These are phyloP conservation scores for Sphenostylis stenocarpa DNA, from an alignment of 306 rosid species.

Conservation along the genomic window DNA sequence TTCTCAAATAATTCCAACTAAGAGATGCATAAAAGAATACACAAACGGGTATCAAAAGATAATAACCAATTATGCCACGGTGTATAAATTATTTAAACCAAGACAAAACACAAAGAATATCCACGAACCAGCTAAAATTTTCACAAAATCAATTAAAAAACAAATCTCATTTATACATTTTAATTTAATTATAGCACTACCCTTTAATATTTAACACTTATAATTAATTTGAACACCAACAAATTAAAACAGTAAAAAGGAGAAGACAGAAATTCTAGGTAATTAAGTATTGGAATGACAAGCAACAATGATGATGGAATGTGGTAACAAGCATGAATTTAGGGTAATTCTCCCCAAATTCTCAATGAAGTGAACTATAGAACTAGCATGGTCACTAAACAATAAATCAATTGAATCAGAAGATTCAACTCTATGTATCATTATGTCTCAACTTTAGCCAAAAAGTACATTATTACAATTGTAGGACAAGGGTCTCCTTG, in stretches of 20 bases:
- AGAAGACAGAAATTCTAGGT: constrained; percentile 30
- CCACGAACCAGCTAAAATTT: too few species aligned
- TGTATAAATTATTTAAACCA: constrained; percentile 4
- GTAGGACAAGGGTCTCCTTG: constrained; percentile 5
- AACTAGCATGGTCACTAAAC: constrained; percentile 17
- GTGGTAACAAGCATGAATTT: constrained; percentile 29
- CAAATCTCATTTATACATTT: too few species aligned
- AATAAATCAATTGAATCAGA: constrained; percentile 36
- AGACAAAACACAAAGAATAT: constrained; percentile 2
- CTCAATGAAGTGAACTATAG: constrained; percentile 20
- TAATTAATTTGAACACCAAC: too few species aligned
- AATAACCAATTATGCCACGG: constrained; percentile 1
- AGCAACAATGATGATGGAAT: constrained; percentile 43
- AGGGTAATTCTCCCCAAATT: constrained; percentile 19
- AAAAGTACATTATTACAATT: constrained; percentile 36
- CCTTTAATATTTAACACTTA: too few species aligned
- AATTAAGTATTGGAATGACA: constrained; percentile 30
- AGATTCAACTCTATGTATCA: constrained; percentile 42
- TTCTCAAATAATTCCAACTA: constrained; percentile 32
- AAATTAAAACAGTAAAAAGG: too few species aligned
- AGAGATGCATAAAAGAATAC: neutral
- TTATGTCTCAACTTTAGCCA: constrained; percentile 47
- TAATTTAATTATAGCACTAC: too few species aligned
- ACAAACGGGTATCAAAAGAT: neutral
- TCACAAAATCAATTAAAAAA: too few species aligned